phyloP scores from a whole-genome alignment of 306 rosid genomes.

The Prunus armeniaca region DNA sequence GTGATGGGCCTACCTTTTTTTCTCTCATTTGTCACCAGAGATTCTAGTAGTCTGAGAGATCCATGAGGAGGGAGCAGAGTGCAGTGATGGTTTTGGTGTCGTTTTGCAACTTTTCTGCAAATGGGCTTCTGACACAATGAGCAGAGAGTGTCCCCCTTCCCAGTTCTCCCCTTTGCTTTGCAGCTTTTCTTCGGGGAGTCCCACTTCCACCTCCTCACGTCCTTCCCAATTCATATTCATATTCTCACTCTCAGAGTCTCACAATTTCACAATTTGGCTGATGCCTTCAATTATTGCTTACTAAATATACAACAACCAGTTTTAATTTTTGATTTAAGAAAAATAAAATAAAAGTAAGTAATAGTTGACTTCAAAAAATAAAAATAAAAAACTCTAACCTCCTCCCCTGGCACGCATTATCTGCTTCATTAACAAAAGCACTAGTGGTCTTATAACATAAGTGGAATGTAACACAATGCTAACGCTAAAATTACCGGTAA shows the following conservation, averaged over 20 bases:
- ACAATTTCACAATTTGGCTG: not conserved
- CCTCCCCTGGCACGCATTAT: not conserved
- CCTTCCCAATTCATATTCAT: too few relatives aligned
- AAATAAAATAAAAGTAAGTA: too few relatives aligned
- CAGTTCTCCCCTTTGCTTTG: not conserved
- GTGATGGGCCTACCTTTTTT: constrained; percentile 3
- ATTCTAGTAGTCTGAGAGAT: not conserved
- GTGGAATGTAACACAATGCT: too few relatives aligned
- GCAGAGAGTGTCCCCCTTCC: not conserved
- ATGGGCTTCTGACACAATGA: constrained; percentile 16
- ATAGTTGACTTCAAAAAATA: too few relatives aligned
- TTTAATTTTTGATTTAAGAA: too few relatives aligned
- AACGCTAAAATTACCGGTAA: too few relatives aligned
- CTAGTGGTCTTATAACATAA: too few relatives aligned
- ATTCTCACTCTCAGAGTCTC: not conserved
- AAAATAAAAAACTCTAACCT: too few relatives aligned
- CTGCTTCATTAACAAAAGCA: constrained; percentile 1
- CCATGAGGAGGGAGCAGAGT: not conserved
- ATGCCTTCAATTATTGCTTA: not conserved
- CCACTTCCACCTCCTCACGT: not conserved
- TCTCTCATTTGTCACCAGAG: constrained; percentile 4
- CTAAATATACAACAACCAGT: not conserved
- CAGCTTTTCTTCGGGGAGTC: constrained; percentile 10
- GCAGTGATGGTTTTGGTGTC: constrained; percentile 17
- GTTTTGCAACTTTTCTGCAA: constrained; percentile 11